phyloP scores from a whole-genome alignment of 345 rosid species.

The Trapa bicornis region DNA sequence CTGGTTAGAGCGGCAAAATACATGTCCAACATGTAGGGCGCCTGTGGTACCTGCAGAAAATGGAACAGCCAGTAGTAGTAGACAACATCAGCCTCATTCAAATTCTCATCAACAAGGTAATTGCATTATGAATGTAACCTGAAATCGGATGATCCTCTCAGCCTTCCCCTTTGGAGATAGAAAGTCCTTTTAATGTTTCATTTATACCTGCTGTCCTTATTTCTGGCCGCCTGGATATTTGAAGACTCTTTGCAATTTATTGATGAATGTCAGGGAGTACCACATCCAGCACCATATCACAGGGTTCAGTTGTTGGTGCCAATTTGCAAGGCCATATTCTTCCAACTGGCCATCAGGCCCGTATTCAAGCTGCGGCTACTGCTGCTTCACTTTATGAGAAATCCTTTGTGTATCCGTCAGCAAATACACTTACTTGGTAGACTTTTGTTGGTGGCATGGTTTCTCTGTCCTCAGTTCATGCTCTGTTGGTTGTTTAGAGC shows the following conservation, averaged over 20 bases:
- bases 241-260: not conserved
- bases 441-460: constrained; percentile 8
- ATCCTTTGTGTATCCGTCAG: constrained; percentile 71
- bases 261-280: constrained; percentile 28
- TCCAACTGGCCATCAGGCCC: constrained; percentile 53
- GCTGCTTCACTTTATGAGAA: constrained; percentile 78
- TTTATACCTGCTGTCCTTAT: not conserved
- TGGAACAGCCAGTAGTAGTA: constrained; percentile 40
- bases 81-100: constrained; percentile 45
- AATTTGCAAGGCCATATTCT: constrained; percentile 22
- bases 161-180: not conserved
- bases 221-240: not conserved
- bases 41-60: constrained; percentile 73
- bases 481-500: not conserved
- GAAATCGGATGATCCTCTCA: not conserved
- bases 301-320: constrained; percentile 31
- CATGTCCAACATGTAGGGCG: constrained; percentile 95
- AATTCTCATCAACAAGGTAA: constrained; percentile 44
- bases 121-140: not conserved
- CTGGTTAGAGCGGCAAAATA: constrained; percentile 92
- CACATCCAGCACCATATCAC: constrained; percentile 28
- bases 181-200: not conserved
- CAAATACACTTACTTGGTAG: constrained; percentile 54
- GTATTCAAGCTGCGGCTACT: constrained; percentile 71
- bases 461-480: not conserved